phyloP scores from a whole-genome alignment of 1,139 yeast species.

The Blastobotrys elegans region DNA sequence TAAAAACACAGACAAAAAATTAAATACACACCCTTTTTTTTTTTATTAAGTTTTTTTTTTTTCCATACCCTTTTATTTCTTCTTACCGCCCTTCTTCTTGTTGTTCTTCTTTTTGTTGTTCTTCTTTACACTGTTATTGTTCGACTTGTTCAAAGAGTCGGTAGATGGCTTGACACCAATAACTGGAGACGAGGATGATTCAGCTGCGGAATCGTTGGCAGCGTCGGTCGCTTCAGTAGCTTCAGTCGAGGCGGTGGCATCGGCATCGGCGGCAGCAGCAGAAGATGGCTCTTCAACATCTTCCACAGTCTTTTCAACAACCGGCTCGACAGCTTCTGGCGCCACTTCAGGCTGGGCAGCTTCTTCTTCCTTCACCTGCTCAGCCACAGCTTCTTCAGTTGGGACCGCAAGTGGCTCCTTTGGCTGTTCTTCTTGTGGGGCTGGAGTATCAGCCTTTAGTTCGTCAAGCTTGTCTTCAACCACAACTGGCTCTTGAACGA shows the following conservation, averaged over 20 bases:
- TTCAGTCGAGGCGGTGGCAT: neutral
- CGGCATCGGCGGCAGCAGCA: neutral
- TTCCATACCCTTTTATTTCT: constrained; percentile 14
- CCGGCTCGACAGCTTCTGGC: neutral
- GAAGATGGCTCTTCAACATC: neutral
- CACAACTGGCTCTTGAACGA: neutral
- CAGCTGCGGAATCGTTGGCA: neutral
- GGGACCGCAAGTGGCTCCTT: neutral
- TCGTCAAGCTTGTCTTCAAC: neutral
- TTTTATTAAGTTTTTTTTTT: no score
- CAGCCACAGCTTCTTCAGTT: constrained; percentile 1
- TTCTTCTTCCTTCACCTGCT: constrained; percentile 6
- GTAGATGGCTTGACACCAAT: no score
- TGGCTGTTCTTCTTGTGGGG: constrained; percentile 2
- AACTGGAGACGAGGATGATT: constrained; percentile 5
- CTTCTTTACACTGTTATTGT: constrained; percentile 13
- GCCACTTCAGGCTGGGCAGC: neutral
- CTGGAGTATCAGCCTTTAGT: constrained; percentile 1
- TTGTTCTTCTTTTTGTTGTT: constrained; percentile 23
- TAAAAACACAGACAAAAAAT: neutral
- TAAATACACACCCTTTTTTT: neutral
- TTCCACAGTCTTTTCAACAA: neutral
- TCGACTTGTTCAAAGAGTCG: constrained; percentile 13
- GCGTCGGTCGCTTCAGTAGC: neutral
- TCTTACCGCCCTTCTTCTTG: constrained; percentile 24